These are phyloP conservation scores for Fraxinus sp. DNA, from an alignment of 305 asterid genomes.

Conservation along the genomic window DNA sequence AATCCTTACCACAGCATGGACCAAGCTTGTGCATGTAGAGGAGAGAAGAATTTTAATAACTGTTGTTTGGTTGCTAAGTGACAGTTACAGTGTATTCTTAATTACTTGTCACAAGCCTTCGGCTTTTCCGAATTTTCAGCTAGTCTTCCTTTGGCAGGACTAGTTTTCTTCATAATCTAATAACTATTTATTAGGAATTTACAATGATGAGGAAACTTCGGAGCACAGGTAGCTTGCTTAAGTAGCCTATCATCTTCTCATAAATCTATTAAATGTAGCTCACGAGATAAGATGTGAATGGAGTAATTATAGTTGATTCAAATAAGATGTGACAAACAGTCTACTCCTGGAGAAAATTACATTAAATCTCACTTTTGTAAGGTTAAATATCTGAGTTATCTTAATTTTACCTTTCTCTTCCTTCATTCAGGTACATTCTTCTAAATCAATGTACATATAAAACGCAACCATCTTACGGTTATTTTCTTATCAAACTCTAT, in stretches of 20 bases:
- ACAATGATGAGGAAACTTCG: background rate
- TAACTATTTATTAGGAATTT: background rate
- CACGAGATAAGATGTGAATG: background rate
- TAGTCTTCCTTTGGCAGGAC: background rate
- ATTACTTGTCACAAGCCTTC: background rate
- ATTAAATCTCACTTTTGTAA: background rate
- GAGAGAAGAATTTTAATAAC: background rate
- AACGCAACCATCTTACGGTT: background rate
- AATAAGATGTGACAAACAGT: background rate
- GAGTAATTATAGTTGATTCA: background rate
- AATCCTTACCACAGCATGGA: background rate
- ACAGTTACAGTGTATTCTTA: background rate
- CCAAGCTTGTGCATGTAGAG: background rate
- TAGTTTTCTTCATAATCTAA: background rate
- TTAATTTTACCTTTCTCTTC: background rate
- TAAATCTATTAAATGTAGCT: background rate
- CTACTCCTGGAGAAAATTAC: background rate
- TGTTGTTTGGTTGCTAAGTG: background rate
- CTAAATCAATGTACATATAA: background rate
- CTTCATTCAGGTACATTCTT: background rate
- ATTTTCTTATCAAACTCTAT: background rate
- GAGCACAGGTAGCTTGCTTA: background rate
- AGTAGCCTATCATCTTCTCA: background rate
- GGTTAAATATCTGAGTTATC: background rate
- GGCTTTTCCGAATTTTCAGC: background rate